Evolutionary conservation across 2,329 filamentous ascomycete species (phyloP).

Genomic region (Fusarium pininemorale): DNA sequence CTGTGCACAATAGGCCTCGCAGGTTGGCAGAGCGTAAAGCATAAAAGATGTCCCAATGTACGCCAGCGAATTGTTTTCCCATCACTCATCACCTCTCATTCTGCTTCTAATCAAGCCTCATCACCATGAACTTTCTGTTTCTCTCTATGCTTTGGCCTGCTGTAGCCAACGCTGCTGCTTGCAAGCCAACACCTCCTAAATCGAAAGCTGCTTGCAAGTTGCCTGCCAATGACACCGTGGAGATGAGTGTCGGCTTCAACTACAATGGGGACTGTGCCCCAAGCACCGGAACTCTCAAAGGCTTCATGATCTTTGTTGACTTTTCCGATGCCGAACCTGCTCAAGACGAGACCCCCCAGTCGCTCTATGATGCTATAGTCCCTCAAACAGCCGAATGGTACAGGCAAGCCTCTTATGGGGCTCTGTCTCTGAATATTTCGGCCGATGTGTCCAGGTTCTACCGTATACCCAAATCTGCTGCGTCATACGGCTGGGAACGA

Average conservation of each 20-base stretch:
- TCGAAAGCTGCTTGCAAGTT: conserved; percentile 1
- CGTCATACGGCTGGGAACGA: conserved; percentile 38
- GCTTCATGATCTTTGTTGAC: conserved; percentile 51
- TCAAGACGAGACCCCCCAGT: conserved; percentile 38
- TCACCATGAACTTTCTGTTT: background rate
- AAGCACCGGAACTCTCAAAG: conserved; percentile 44
- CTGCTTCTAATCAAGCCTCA: background rate
- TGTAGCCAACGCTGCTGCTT: background rate
- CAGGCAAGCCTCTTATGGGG: conserved; percentile 41
- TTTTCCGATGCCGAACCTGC: conserved; percentile 42
- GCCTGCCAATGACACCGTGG: background rate
- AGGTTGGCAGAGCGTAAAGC: too few species aligned
- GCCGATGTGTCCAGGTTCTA: conserved; percentile 37
- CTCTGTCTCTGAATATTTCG: conserved; percentile 34
- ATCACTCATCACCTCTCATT: background rate
- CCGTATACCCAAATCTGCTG: conserved; percentile 42
- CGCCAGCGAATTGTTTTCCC: background rate
- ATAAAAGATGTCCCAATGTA: background rate
- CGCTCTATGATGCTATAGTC: conserved; percentile 30
- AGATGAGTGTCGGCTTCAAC: background rate
- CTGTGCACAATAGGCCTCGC: background rate
- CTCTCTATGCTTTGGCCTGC: background rate
- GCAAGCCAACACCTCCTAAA: background rate
- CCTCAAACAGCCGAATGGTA: conserved; percentile 30
- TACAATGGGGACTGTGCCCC: conserved; percentile 43